phyloP scores from a whole-genome alignment of 345 rosid species.

The Lepidium africanum region DNA sequence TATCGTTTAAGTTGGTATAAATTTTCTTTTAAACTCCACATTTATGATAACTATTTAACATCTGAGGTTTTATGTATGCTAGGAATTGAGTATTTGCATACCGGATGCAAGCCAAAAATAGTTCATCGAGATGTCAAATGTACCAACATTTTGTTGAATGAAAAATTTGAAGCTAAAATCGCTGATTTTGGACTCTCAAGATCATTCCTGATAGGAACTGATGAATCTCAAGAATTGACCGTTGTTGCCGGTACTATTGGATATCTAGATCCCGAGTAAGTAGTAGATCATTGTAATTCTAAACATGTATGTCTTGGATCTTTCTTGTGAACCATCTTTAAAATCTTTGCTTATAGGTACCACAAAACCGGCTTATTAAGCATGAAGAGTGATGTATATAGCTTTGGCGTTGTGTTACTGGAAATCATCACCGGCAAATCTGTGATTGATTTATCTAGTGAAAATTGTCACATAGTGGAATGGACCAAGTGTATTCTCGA shows the following conservation, averaged over 20 bases:
- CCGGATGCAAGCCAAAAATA: slow-evolving; percentile 31
- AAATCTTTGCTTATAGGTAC: slow-evolving; percentile 19
- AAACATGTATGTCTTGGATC: background rate
- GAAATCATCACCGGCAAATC: slow-evolving; percentile 35
- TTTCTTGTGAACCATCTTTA: too few species aligned
- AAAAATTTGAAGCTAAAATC: slow-evolving; percentile 30
- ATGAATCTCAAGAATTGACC: slow-evolving; percentile 1
- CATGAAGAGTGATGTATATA: slow-evolving; percentile 42
- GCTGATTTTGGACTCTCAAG: slow-evolving; percentile 38
- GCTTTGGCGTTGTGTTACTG: slow-evolving; percentile 38
- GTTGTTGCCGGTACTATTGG: slow-evolving; percentile 12
- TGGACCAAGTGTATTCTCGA: slow-evolving; percentile 11
- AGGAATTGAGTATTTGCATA: slow-evolving; percentile 31
- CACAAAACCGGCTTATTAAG: slow-evolving; percentile 22
- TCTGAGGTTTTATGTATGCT: background rate
- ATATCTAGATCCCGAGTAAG: slow-evolving; percentile 40
- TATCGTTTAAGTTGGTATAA: background rate
- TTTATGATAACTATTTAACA: background rate
- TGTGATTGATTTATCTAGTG: slow-evolving; percentile 2
- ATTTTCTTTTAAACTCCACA: too few species aligned
- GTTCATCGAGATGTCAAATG: slow-evolving; percentile 37
- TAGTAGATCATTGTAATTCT: background rate
- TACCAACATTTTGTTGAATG: slow-evolving; percentile 30
- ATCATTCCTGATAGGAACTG: slow-evolving; percentile 11
- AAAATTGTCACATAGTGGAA: slow-evolving; percentile 12